Evolutionary conservation across 345 rosid genomes (phyloP), one percentile per base, ranked within the genome.

Genomic region (Gossypium raimondii): DNA sequence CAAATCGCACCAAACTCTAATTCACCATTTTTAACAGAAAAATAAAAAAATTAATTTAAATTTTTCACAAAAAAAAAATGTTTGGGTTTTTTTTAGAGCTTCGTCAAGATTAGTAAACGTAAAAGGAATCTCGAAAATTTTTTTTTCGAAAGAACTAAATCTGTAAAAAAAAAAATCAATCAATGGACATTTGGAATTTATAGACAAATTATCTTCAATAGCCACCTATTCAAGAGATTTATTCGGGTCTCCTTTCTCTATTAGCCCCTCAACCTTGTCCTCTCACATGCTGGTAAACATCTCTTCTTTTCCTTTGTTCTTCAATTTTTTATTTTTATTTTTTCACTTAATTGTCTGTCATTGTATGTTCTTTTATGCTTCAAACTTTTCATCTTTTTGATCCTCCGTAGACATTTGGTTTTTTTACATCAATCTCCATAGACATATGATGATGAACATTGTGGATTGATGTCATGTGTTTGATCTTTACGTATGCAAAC

Each of bases 51-150:
- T 3, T 3, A 29, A 2, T 45, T 12, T 48, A 2, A 48, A 12
- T 48, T 48, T 48, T 10, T 48, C 41, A 47, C 2, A 2, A 64
- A n/a, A n/a, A n/a, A 3, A 24, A 41, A 51, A 11, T 11, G 12
- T 4, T 16, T 4, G 57, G 18, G 18, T 10, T 58, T 24, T 47
- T 2, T 47, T 47, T 47, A 47, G 34, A 58, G 20, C 62, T 24
- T 24, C 24, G 76, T 62, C 75, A 75, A 72, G 70, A 27, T 61
- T 62, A 62, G 44, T 50, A 53, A 51, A 72, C 13, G 47, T 47
- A 16, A 50, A 61, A 48, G 8, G 34, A 20, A 25, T 24, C 62
- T 57, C 16, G 29, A 73, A 10, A 27, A 25, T 2, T 11, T 14
- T 60, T 48, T 11, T 27, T 34, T 5, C 41, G 41, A 34, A 73